Conservation (phyloP, 768 basidiomycete species). For the Leccinum barrowsii region DNA sequence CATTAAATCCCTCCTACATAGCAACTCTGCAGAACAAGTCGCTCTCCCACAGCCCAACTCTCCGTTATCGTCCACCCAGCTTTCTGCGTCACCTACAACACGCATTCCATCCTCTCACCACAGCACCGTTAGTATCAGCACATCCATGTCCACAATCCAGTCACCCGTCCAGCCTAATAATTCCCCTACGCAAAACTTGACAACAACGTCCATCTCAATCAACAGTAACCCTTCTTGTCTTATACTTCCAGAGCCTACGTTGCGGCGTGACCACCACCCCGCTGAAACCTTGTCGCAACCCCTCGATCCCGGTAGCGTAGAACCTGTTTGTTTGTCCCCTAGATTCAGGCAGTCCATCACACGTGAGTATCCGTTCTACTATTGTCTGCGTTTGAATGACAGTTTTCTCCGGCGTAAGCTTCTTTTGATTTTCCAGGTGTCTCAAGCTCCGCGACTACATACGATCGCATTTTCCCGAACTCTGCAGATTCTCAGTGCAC, state of each 20-base stretch:
- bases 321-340: slow-evolving; percentile 1
- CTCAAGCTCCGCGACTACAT: slow-evolving; percentile 8
- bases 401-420: slow-evolving; percentile 8
- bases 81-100: slow-evolving; percentile 21
- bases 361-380: slow-evolving; percentile 17
- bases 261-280: slow-evolving; percentile 6
- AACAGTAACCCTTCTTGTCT: slow-evolving; percentile 20
- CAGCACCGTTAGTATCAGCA: slow-evolving; percentile 10
- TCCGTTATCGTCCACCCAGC: slow-evolving; percentile 12
- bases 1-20: slow-evolving; percentile 5
- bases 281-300: slow-evolving; percentile 10
- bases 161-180: slow-evolving; percentile 20
- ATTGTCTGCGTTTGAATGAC: slow-evolving; percentile 1
- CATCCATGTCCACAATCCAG: slow-evolving; percentile 18
- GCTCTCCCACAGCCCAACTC: slow-evolving; percentile 6
- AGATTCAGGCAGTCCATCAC: slow-evolving; percentile 20
- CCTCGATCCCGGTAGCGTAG: slow-evolving; percentile 13
- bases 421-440: slow-evolving; percentile 26
- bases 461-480: slow-evolving; percentile 9
- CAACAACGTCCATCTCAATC: slow-evolving; percentile 10
- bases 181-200: slow-evolving; percentile 11
- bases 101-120: slow-evolving; percentile 8
- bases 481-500: slow-evolving; percentile 13
- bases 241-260: slow-evolving; percentile 12
- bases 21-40: slow-evolving; percentile 4